Evolutionary conservation across 768 basidiomycete genomes (phyloP).

Genomic region (Ramaria rubella): DNA sequence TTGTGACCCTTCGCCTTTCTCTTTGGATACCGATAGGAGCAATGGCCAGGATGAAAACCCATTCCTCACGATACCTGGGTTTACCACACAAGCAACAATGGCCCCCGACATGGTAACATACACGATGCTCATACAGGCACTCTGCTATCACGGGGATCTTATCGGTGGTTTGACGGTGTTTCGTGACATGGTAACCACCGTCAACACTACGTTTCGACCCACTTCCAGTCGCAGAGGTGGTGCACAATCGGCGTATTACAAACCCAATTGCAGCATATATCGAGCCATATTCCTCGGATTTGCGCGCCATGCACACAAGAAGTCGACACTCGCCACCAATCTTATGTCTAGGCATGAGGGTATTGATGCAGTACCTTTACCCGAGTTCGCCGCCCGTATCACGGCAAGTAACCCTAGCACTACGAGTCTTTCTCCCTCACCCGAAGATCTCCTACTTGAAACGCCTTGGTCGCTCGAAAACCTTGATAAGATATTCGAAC

Average conservation of each 20-base stretch:
- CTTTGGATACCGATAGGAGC: neutral
- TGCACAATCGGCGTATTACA: slow-evolving; percentile 20
- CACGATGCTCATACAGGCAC: slow-evolving; percentile 57
- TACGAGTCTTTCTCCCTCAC: neutral
- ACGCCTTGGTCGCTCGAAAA: slow-evolving; percentile 50
- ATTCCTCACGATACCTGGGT: slow-evolving; percentile 18
- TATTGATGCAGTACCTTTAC: slow-evolving; percentile 1
- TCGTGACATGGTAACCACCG: slow-evolving; percentile 50
- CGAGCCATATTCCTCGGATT: slow-evolving; percentile 75
- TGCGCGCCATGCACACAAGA: slow-evolving; percentile 43
- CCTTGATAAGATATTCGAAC: slow-evolving; percentile 50
- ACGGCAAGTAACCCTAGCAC: neutral
- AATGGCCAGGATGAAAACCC: slow-evolving; percentile 5
- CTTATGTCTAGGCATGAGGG: neutral
- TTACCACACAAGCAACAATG: slow-evolving; percentile 22
- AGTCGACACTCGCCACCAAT: slow-evolving; percentile 17
- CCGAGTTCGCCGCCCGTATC: slow-evolving; percentile 6
- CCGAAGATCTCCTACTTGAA: neutral
- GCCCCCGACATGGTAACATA: slow-evolving; percentile 64
- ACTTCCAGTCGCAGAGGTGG: neutral
- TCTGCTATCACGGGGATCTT: slow-evolving; percentile 69
- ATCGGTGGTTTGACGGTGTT: slow-evolving; percentile 48
- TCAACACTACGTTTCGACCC: neutral
- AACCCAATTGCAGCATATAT: slow-evolving; percentile 49
- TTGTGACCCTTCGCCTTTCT: slow-evolving; percentile 26